These are phyloP conservation scores for Mortierella hygrophila DNA, from an alignment of 192 early-diverging fungal species.

Conservation along the genomic window DNA sequence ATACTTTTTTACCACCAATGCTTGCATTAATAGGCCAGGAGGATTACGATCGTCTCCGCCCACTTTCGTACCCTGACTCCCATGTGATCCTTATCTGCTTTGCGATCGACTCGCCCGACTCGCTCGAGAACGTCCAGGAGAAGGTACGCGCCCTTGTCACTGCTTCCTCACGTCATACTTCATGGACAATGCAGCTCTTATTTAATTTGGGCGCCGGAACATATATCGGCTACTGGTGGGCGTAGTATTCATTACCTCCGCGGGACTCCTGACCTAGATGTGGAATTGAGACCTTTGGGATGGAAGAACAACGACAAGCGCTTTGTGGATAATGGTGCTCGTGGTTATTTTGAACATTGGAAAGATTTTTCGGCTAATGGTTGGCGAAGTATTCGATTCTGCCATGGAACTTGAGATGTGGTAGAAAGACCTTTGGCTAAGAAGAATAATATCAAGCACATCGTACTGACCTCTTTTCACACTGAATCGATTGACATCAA, in stretches of 20 bases:
- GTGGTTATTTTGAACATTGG: no score
- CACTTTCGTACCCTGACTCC: constrained; percentile 92
- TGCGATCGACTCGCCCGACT: constrained; percentile 84
- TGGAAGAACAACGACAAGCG: neutral
- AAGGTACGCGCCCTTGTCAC: constrained; percentile 45
- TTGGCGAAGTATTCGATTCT: no score
- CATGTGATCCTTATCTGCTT: constrained; percentile 96
- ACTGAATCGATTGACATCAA: neutral
- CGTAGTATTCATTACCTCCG: no score
- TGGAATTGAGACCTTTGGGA: neutral
- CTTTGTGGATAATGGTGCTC: neutral
- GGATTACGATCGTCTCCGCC: constrained; percentile 95
- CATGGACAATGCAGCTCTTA: neutral
- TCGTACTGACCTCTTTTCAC: neutral
- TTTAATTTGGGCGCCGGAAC: neutral
- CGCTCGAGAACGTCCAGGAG: constrained; percentile 85
- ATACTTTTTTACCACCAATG: neutral
- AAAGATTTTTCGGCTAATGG: no score
- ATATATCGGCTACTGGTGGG: no score
- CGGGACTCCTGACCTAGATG: no score
- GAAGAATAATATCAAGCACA: no score
- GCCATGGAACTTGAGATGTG: no score
- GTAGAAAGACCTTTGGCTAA: no score
- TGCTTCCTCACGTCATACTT: neutral
- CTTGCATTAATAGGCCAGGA: constrained; percentile 77